Evolutionary conservation across 257 asterid species (phyloP), one percentile per base, ranked within the genome.

Genomic region (Thymus mandschuricus): DNA sequence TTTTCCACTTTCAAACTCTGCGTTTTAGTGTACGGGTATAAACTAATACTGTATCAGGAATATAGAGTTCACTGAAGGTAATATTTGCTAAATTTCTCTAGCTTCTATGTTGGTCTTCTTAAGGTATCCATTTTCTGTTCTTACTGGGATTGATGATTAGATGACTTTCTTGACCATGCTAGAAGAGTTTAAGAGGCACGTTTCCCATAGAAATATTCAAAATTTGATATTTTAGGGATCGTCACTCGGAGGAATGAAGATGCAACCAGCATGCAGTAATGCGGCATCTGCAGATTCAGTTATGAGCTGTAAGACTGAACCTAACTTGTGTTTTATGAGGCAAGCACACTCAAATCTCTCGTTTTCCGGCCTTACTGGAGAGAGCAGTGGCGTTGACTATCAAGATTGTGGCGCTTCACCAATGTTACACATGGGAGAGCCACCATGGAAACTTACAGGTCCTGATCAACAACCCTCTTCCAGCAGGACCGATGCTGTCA

Each of bases 251-350:
- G 72, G 76, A 80, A 63, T 61, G 70, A 82, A 74, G 40, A 69
- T 78, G 75, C 92, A 78, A 78, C 88, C 91, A 69, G 84, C 90
- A 71, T 82, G 91, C 84, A 91, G 97, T 87, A 91, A 83, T 75
- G 97, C 87, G 21, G 96, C 89, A 40, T 88, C 97, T 38, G 86
- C 79, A 10, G 97, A 91, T 76, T 87, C 98, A 70, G 73, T 78
- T 55, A 66, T 81, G 68, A 94, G 97, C 78, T 87, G 97, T 56
- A 91, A 88, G 78, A 91, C 97, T 0, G 98, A 94, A 63, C 92
- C 95, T 41, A 83, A 76, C 85, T 30, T 82, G 28, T 75, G 84
- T 76, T 89, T 81, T 44, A 64, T 82, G 10, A 79, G 87, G 84
- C 91, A 81, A 75, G 76, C 81, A 48, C 85, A 82, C 64, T 82